Percentiles rank a stretch among this genome's conserved stretches.
These are phyloP conservation scores for Mycena floridula DNA, from an alignment of 768 basidiomycete species.

Conservation along the genomic window DNA sequence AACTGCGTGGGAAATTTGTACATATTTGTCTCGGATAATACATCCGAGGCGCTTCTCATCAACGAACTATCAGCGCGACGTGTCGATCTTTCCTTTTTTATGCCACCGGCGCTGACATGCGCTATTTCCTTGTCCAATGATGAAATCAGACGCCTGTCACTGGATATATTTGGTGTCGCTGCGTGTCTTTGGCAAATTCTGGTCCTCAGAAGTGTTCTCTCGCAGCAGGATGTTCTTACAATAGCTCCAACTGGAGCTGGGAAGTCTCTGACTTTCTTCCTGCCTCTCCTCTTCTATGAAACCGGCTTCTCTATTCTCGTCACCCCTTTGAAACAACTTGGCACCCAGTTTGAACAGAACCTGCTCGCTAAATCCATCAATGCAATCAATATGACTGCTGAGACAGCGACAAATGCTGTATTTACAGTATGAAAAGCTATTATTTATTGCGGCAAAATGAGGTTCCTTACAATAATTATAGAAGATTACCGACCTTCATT, in stretches of 20 bases:
- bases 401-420: slow-evolving; percentile 3
- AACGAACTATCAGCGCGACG: too few relatives aligned
- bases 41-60: too few relatives aligned
- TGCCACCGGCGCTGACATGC: too few relatives aligned
- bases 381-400: slow-evolving; percentile 7
- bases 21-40: too few relatives aligned
- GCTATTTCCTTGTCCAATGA: too few relatives aligned
- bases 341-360: slow-evolving; percentile 3
- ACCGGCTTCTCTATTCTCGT: background rate
- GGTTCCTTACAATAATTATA: background rate
- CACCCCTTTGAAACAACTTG: slow-evolving; percentile 7
- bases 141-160: too few relatives aligned
- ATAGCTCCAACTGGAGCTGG: slow-evolving; percentile 6
- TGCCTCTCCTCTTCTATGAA: slow-evolving; percentile 1
- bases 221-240: slow-evolving; percentile 4
- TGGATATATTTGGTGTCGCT: too few relatives aligned
- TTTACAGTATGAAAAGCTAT: background rate
- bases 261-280: slow-evolving; percentile 1
- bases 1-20: too few relatives aligned
- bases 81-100: too few relatives aligned
- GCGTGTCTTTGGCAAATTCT: slow-evolving; percentile 1
- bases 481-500: slow-evolving; percentile 4
- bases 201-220: background rate
- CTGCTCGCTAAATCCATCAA: background rate
- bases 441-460: background rate